Base-by-base conservation (phyloP, 306 rosid genomes). In the Purshia tridentata region DNA sequence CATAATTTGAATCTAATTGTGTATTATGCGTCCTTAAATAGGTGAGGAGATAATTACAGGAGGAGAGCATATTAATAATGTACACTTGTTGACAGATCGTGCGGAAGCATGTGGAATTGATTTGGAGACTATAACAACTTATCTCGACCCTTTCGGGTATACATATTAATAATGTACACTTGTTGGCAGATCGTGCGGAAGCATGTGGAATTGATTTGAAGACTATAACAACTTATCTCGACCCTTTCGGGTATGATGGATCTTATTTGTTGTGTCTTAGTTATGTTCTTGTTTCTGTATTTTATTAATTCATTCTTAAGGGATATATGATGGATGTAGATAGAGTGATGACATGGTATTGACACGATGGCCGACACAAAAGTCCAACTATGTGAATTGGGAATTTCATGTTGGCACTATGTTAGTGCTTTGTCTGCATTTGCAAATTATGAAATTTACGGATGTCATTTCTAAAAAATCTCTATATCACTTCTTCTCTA, bases 41-140 rank as follows among this genome's bases (percentile, higher is more conserved):
- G 99, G 99, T 18, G 99, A 95, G 88, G 99, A 95, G 76, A 95
- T 95, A 6, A 95, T 95, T 82, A 91, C 99, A 1, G 99, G 99
- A 56, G 98, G 89, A 15, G 97, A 95, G 81, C 99, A 98, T 84
- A 41, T 95, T 18, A 96, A 95, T 39, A 83, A 77, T n/a, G n/a
- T n/a, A n/a, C n/a, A 20, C n/a, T 73, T 91, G 15, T 75, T 95
- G 77, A 80, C 85, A 23, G 76, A 90, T 55, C 96, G 97, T 59
- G 99, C 98, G 6, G 82, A 64, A 13, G 90, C 97, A 22, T 83
- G 88, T 2, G 98, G 97, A 62, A 90, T 91, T 70, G 99, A 91
- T 1, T 88, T 90, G 4, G 75, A 73, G 60, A 87, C 99, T 23
- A 88, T 95, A 55, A 79, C 91, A 48, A 22, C 98, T 7, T 95